Percentiles rank a stretch among this genome's conserved stretches.
phyloP scores from a whole-genome alignment of 2,329 filamentous ascomycete species.

The Paraconiothyrium sp. region DNA sequence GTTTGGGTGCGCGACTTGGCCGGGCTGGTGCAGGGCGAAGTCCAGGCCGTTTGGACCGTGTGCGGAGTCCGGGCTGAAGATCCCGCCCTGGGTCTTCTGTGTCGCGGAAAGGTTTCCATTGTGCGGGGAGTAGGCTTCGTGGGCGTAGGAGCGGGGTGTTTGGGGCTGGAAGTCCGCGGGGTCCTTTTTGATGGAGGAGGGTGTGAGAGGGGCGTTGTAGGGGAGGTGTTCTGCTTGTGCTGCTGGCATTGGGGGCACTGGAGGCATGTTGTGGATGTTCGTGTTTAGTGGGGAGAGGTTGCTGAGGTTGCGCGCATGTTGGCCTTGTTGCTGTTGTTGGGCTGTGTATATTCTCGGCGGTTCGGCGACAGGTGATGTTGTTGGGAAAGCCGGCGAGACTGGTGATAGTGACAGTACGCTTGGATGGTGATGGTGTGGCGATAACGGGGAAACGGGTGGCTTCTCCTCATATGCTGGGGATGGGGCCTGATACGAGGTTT shows the following conservation, averaged over 20 bases:
- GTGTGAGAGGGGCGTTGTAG: slow-evolving; percentile 41
- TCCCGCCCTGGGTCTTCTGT: slow-evolving; percentile 35
- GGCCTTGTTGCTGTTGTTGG: slow-evolving; percentile 32
- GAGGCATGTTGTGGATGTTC: slow-evolving; percentile 35
- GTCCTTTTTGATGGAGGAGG: slow-evolving; percentile 36
- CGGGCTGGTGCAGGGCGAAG: slow-evolving; percentile 48
- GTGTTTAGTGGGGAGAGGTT: slow-evolving; percentile 45
- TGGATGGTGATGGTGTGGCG: slow-evolving; percentile 32
- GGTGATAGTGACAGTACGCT: slow-evolving; percentile 33
- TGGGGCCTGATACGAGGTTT: slow-evolving; percentile 28
- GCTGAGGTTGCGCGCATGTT: slow-evolving; percentile 45
- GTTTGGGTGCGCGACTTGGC: slow-evolving; percentile 54
- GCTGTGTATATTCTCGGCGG: slow-evolving; percentile 27
- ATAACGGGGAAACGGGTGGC: slow-evolving; percentile 35
- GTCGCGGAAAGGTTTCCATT: slow-evolving; percentile 29
- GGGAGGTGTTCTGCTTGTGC: slow-evolving; percentile 36
- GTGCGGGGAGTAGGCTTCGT: slow-evolving; percentile 47
- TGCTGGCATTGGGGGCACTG: slow-evolving; percentile 39
- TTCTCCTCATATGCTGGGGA: slow-evolving; percentile 38
- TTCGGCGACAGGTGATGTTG: slow-evolving; percentile 33
- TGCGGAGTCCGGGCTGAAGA: slow-evolving; percentile 49
- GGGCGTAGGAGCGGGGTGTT: slow-evolving; percentile 25
- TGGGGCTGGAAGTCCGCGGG: slow-evolving; percentile 23
- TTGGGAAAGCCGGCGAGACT: slow-evolving; percentile 36
- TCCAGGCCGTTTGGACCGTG: slow-evolving; percentile 52